A percentile compares a stretch with the other conserved stretches of the same genome.
phyloP scores from a whole-genome alignment of 2,329 filamentous ascomycete species.

The Chaetomium globosum region DNA sequence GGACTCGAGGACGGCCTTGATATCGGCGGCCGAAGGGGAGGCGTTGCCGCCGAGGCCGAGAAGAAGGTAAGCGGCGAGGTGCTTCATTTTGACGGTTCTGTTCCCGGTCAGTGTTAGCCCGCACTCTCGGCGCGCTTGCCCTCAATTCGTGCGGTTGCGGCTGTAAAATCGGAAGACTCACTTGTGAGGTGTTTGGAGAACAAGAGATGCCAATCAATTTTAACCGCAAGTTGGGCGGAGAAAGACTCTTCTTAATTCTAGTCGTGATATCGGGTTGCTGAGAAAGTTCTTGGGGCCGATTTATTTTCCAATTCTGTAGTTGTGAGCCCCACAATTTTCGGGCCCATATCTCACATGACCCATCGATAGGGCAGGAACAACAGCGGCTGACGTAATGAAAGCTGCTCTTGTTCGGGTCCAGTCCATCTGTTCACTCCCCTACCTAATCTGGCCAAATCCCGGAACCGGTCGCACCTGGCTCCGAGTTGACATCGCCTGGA shows the following conservation, averaged over 20 bases:
- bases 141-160: neutral
- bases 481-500: slow-evolving; percentile 2
- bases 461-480: slow-evolving; percentile 26
- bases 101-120: slow-evolving; percentile 14
- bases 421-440: neutral
- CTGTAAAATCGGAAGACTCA: slow-evolving; percentile 24
- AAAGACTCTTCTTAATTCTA: slow-evolving; percentile 97
- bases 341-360: slow-evolving; percentile 36
- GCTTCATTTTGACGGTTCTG: slow-evolving; percentile 81
- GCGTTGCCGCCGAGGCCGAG: slow-evolving; percentile 91
- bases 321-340: slow-evolving; percentile 34
- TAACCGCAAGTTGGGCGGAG: slow-evolving; percentile 98
- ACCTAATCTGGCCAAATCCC: neutral
- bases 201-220: slow-evolving; percentile 98
- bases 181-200: slow-evolving; percentile 53
- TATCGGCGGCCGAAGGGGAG: slow-evolving; percentile 79
- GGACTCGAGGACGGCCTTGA: slow-evolving; percentile 86
- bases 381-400: slow-evolving; percentile 31
- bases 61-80: slow-evolving; percentile 98
- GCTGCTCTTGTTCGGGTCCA: neutral
- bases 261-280: slow-evolving; percentile 39
- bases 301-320: slow-evolving; percentile 38
- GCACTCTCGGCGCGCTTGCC: neutral
- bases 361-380: slow-evolving; percentile 33
- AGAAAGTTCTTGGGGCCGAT: slow-evolving; percentile 38